These are phyloP conservation scores for Taphrina populina DNA, from an alignment of 1,139 yeast species.

Conservation along the genomic window DNA sequence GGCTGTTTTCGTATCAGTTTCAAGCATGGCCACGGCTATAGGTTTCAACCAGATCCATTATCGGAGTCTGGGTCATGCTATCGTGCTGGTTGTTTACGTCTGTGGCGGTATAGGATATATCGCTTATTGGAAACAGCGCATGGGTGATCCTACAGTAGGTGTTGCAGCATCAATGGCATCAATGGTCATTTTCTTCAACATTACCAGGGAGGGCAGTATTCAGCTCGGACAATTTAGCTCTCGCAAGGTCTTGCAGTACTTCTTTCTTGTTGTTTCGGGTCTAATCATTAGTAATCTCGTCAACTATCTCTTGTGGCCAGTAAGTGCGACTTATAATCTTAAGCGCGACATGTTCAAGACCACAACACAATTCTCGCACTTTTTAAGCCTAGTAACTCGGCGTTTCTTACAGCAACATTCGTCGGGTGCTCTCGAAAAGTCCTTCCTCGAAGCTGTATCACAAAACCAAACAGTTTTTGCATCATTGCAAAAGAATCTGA, in stretches of 20 bases:
- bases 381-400: conserved; percentile 54
- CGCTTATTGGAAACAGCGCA: conserved; percentile 67
- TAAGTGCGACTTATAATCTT: conserved; percentile 55
- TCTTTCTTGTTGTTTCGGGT: conserved; percentile 63
- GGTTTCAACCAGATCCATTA: conserved; percentile 52
- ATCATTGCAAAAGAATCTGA: conserved; percentile 51
- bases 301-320: conserved; percentile 66
- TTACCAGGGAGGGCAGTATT: conserved; percentile 73
- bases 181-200: conserved; percentile 66
- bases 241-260: conserved; percentile 56
- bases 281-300: conserved; percentile 58
- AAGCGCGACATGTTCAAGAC: conserved; percentile 55
- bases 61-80: conserved; percentile 55
- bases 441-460: conserved; percentile 9
- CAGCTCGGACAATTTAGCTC: conserved; percentile 64
- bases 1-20: conserved; percentile 57
- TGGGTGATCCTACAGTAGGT: conserved; percentile 68
- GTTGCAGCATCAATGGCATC: conserved; percentile 80
- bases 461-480: conserved; percentile 49
- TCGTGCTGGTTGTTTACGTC: conserved; percentile 57
- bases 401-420: conserved; percentile 51
- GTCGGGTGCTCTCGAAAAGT: conserved; percentile 4
- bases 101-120: conserved; percentile 62
- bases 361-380: conserved; percentile 55
- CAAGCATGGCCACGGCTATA: conserved; percentile 58